Evolutionary conservation across 2,329 filamentous ascomycete genomes (phyloP), one percentile per base, ranked within the genome.

Genomic region (Exophiala viscosa): DNA sequence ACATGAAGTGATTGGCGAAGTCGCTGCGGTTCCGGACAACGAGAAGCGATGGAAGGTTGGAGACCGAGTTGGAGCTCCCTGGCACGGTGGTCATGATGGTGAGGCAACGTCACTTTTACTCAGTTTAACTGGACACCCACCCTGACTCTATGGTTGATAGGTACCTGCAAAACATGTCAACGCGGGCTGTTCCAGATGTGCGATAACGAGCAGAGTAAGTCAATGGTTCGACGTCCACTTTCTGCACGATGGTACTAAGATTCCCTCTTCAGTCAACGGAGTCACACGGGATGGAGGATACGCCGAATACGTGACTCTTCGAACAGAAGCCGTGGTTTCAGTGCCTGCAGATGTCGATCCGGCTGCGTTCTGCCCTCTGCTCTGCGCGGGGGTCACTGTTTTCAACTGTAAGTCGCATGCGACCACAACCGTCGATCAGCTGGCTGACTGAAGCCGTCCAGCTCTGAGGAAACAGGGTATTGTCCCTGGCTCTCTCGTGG

Each of bases 1-100:
- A 17, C 87, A 91, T 68, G 87, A 90, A 66, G 72, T 86, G 32
- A 79, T 90, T 49, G 86, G 87, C 9, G 79, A 81, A 10, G 74
- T 90, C 3, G 84, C 81, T 13, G 79, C 79, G 5, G 66, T 88
- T 0, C 82, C 83, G 5, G 71, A 77, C 0, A 71, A 67, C 1
- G 83, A 85, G 46, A 78, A 75, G 50, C 71, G 73, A 18, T 83
- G 85, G 73, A 74, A 79, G 51, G 71, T 80, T 1, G 86, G 86
- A 7, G 84, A 88, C 50, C 75, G 83, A 2, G 80, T 88, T 3
- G 87, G 51, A 23, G 48, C 39, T 7, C 68, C 78, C 1, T 89
- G 85, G 85, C 85, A 88, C 63, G 85, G 85, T 51, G 82, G 79
- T 64, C 65, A 74, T 63, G 64, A 66, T 50, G 61, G 64, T 67